Percentiles rank a stretch among this genome's conserved stretches.
Conservation (phyloP, 1,139 yeast species). For the Suhomyces chickasaworum region DNA sequence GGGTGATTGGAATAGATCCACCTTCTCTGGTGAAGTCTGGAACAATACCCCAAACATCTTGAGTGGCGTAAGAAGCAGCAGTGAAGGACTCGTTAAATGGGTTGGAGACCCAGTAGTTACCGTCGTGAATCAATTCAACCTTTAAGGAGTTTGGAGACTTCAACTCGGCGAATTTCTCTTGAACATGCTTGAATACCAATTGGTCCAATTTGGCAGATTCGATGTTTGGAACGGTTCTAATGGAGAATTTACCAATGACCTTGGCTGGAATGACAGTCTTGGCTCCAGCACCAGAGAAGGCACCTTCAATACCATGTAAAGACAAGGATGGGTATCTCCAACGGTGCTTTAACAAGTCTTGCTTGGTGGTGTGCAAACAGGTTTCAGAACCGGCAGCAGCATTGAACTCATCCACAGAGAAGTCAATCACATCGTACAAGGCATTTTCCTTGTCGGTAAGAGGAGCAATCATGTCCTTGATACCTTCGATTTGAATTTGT, state of each 20-base stretch:
- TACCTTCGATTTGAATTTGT: constrained; percentile 81
- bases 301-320: constrained; percentile 96
- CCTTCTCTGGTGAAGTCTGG: constrained; percentile 99
- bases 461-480: constrained; percentile 93
- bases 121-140: constrained; percentile 86
- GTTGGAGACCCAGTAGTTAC: constrained; percentile 94
- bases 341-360: constrained; percentile 91
- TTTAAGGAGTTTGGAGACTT: constrained; percentile 73
- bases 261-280: constrained; percentile 97
- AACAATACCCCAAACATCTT: constrained; percentile 89
- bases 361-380: constrained; percentile 71
- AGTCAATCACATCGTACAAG: constrained; percentile 84
- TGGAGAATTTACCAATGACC: constrained; percentile 91
- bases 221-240: constrained; percentile 95
- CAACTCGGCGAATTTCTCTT: constrained; percentile 63
- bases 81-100: constrained; percentile 91
- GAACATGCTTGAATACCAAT: constrained; percentile 71
- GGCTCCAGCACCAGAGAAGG: constrained; percentile 92
- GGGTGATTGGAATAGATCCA: constrained; percentile 95
- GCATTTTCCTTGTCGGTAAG: constrained; percentile 76
- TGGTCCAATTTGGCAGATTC: constrained; percentile 77
- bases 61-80: constrained; percentile 93
- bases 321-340: constrained; percentile 98
- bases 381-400: constrained; percentile 88
- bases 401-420: constrained; percentile 80